Percentiles rank a stretch among this genome's conserved stretches.
Evolutionary conservation across 2,329 filamentous ascomycete genomes (phyloP).

Genomic region (Fulvia fulva): DNA sequence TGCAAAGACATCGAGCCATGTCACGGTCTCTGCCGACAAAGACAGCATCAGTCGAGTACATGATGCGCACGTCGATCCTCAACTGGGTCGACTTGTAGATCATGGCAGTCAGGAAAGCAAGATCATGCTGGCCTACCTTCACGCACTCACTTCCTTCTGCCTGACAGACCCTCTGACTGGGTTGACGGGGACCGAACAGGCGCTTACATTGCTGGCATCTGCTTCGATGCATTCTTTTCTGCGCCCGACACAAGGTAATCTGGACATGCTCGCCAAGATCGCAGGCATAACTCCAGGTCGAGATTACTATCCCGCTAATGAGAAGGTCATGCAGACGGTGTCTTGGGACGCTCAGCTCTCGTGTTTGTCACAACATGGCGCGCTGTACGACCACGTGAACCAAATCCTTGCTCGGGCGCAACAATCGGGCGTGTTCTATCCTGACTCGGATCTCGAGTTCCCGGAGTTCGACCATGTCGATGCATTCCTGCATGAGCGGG

Average conservation of each 20-base stretch:
- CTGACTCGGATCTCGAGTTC: not conserved
- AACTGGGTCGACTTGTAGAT: conserved; percentile 56
- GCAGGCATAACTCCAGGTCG: conserved; percentile 34
- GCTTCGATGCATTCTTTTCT: conserved; percentile 23
- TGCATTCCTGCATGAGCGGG: conserved; percentile 26
- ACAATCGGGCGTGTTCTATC: conserved; percentile 13
- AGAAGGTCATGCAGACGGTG: conserved; percentile 43
- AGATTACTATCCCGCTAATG: conserved; percentile 43
- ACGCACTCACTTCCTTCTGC: conserved; percentile 58
- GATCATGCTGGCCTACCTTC: conserved; percentile 45
- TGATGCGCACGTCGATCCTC: conserved; percentile 53
- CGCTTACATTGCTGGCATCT: conserved; percentile 22
- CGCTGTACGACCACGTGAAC: conserved; percentile 24
- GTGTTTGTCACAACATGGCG: conserved; percentile 41
- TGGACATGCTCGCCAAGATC: conserved; percentile 27
- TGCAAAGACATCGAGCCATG: conserved; percentile 40
- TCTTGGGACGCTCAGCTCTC: conserved; percentile 41
- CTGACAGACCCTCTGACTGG: conserved; percentile 57
- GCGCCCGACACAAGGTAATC: conserved; percentile 16
- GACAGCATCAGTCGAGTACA: conserved; percentile 48
- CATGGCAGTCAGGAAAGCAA: conserved; percentile 42
- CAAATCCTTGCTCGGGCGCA: conserved; percentile 27
- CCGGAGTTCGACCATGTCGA: conserved; percentile 11
- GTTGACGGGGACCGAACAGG: conserved; percentile 59
- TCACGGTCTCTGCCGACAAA: conserved; percentile 35